These are phyloP conservation scores for Amoebophrya sp. DNA, from an alignment of 169 alveolate genomes.

Conservation along the genomic window DNA sequence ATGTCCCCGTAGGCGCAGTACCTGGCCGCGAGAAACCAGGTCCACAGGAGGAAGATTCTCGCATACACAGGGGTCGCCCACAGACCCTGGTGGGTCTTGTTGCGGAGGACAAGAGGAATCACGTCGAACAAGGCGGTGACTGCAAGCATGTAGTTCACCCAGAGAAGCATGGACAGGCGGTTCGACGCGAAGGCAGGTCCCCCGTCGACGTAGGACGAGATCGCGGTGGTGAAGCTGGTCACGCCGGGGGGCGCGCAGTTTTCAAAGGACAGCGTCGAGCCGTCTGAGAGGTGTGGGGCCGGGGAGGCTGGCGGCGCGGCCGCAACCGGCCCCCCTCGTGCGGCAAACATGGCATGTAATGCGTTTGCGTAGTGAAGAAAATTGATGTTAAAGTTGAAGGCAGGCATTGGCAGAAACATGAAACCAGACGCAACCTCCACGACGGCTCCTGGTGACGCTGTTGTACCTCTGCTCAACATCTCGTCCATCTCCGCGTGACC, in stretches of 20 bases:
- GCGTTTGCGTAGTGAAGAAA: no score
- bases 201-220: not conserved
- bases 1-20: not conserved
- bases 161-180: not conserved
- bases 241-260: not conserved
- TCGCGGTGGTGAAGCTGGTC: not conserved
- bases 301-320: not conserved
- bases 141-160: not conserved
- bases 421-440: no score
- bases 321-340: not conserved
- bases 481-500: no score
- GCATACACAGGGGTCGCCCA: not conserved
- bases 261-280: no score
- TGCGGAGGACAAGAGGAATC: not conserved
- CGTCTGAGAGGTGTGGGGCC: no score
- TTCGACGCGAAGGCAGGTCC: not conserved
- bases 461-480: no score
- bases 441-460: no score
- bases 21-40: not conserved
- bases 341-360: not conserved
- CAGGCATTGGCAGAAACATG: no score
- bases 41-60: not conserved
- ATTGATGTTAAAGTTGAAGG: no score
- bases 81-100: not conserved
- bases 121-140: not conserved